Base-by-base conservation (phyloP, 2,329 filamentous ascomycete genomes). In the Arthrinium phaeospermum region DNA sequence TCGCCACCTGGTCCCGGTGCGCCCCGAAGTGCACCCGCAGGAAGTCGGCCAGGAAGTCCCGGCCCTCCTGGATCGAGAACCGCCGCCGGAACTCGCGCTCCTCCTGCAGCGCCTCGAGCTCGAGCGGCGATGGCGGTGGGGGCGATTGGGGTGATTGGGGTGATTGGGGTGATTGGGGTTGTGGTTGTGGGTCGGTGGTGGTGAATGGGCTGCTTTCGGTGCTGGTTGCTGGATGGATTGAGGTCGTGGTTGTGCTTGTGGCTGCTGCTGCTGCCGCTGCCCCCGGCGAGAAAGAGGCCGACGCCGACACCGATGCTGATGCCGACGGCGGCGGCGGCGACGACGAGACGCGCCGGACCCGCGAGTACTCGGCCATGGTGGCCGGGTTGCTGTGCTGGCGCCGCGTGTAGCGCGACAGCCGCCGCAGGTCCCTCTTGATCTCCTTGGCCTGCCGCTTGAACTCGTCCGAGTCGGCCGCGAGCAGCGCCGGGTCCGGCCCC, bases 31-130 rank as follows among this genome's bases (percentile, higher is more conserved):
- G 74, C 24, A 67, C 46, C 41, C 57, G 51, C 22, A 76, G 41
- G 61, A 77, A 77, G 71, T 75, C 67, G 13, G 27, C 22, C 24
- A 77, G 72, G 71, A 75, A 77, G 3, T 72, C 73, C 19, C 64
- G 53, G 7, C 72, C 75, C 41, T 75, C 72, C 41, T 71, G 51
- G 19, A 68, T 53, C 24, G 67, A 46, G 46, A 71, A n/a, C 7
- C 51, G 53, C 8, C 45, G 51, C 13, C 70, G 70, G 67, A 70
- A 70, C 49, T 73, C 70, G 53, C 41, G 24, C 41, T 73, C 67
- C 13, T 71, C 37, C 67, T 69, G 34, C 10, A 71, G 67, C 22
- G 44, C 47, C 47, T 45, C 30, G 27, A 70, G 47, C 37, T 41
- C 37, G 45, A 16, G 44, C 44, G 30, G 27, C 6, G 16, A 27